Evolutionary conservation across 495 filamentous ascomycete species (phyloP), one percentile per base, ranked within the genome.

Genomic region (Penicillium psychrofluorescens): DNA sequence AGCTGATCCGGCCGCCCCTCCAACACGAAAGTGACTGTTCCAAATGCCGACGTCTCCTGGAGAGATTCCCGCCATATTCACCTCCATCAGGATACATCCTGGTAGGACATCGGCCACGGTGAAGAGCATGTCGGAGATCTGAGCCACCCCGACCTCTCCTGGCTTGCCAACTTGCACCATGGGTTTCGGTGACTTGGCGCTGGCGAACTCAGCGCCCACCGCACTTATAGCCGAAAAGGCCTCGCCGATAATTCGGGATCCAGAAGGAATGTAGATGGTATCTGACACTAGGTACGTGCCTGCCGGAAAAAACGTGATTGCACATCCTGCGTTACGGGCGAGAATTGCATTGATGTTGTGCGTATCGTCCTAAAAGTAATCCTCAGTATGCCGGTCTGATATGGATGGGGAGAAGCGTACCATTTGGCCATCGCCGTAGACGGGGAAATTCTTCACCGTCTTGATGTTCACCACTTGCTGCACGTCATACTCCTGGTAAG

Each of bases 41-140:
- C 74, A 80, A 46, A 82, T 50, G 1, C 66, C 75, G 28, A 81
- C 77, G 38, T 81, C 74, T 1, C 79, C 80, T 0, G 72, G 73
- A 7, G 55, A 53, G 9, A 47, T 40, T 11, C 75, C 77, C 0
- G 72, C 75, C 29, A 71, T 68, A 48, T 77, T 75, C 36, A 81
- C 66, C 56, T 95, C 76, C 47, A 92, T 68, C 41, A 95, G 64
- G 50, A 87, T 80, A 29, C 86, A 86, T 42, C 88, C 88, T 28
- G 86, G 85, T 44, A 84, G 78, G 5, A 85, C 63, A 28, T 88
- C 88, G 43, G 77, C 35, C 16, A 73, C 68, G 15, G 71, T 66
- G 40, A 79, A 65, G 4, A 67, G 50, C 48, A 78, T 69, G 36
- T 83, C 74, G 30, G 66, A 61, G 51, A 81, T 75, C 39, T 81